Base-by-base conservation (phyloP, 1,139 yeast species). In the Candida freyschussii region DNA sequence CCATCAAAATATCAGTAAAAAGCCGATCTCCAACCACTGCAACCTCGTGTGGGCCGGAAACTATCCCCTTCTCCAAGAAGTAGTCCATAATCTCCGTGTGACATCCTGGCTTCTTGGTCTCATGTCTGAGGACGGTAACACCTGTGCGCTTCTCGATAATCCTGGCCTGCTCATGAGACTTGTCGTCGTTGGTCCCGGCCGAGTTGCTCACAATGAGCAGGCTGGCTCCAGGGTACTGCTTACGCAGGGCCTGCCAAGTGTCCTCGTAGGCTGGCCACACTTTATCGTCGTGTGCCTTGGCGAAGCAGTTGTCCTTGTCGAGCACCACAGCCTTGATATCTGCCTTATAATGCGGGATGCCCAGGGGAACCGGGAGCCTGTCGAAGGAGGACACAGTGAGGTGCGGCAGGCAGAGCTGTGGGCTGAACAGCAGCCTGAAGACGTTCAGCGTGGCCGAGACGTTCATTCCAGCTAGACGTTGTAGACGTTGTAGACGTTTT, bases 261-360 rank as follows among this genome's bases (percentile, higher is more conserved):
- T 37, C 36, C 3, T 50, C 47, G 50, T 87, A 86, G 2, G 62
- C 82, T 0, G 84, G 87, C 85, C 87, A 87, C 2, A 91, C 82
- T 40, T 75, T 72, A 47, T 80, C 82, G 37, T 78, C 82, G 39
- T 85, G 83, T 29, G 93, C 94, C 45, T 72, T 69, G 5, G 98
- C 61, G 56, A 91, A 83, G 53, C 97, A 91, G 56, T 91, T 93
- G 59, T 91, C 99, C 56, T 93, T 91, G 55, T 91, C 99, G 18
- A 91, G 65, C 0, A 91, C 93, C 3, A 91, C 71, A 0, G 93
- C 96, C 46, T 75, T 80, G 40, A 87, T 82, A 12, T 33, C 41
- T 30, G 55, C 42, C 6, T 52, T 57, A 6, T 25, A 7, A 7
- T 9, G 13, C 54, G 9, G 54, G 24, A 30, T 24, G 13, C 11